These are phyloP conservation scores for Aegilops bicornis DNA, from an alignment of 176 grass and related monocot genomes.

Conservation along the genomic window DNA sequence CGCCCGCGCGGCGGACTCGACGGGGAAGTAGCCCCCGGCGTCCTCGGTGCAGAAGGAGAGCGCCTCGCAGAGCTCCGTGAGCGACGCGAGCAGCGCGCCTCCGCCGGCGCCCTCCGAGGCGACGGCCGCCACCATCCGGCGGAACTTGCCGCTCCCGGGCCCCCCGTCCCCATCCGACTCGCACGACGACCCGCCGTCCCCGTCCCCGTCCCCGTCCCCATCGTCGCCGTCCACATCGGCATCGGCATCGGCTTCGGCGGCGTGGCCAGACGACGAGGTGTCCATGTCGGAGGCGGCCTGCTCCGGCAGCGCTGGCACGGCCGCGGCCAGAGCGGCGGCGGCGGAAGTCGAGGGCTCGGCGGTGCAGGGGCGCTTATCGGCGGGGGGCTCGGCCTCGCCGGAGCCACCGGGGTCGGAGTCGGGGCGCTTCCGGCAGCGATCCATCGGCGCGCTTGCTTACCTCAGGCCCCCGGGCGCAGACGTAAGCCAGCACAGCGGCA, in stretches of 20 bases:
- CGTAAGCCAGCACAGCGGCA: constrained; percentile 10
- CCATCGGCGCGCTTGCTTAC: constrained; percentile 36
- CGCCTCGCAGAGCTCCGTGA: constrained; percentile 89
- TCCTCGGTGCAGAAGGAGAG: constrained; percentile 91
- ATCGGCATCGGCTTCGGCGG: constrained; percentile 28
- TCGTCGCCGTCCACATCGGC: constrained; percentile 3
- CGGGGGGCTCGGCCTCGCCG: constrained; percentile 49
- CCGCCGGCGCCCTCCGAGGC: constrained; percentile 41
- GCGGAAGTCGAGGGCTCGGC: constrained; percentile 40
- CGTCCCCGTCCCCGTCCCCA: constrained; percentile 25
- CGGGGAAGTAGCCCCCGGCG: constrained; percentile 50
- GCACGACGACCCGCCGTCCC: constrained; percentile 49
- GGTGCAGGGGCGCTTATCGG: constrained; percentile 93
- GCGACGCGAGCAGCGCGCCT: constrained; percentile 39
- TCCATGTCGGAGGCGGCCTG: constrained; percentile 58
- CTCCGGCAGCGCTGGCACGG: neutral
- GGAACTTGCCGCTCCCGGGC: constrained; percentile 39
- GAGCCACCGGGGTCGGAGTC: constrained; percentile 55
- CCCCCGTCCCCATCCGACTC: constrained; percentile 55
- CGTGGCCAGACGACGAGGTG: constrained; percentile 54
- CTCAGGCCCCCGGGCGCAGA: constrained; percentile 7
- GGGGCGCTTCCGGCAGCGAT: constrained; percentile 87
- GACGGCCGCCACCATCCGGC: constrained; percentile 61
- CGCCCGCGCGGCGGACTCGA: constrained; percentile 54
- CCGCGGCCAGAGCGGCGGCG: neutral